Evolutionary conservation across 2,329 filamentous ascomycete species (phyloP).

Genomic region (Cercospora zeina): DNA sequence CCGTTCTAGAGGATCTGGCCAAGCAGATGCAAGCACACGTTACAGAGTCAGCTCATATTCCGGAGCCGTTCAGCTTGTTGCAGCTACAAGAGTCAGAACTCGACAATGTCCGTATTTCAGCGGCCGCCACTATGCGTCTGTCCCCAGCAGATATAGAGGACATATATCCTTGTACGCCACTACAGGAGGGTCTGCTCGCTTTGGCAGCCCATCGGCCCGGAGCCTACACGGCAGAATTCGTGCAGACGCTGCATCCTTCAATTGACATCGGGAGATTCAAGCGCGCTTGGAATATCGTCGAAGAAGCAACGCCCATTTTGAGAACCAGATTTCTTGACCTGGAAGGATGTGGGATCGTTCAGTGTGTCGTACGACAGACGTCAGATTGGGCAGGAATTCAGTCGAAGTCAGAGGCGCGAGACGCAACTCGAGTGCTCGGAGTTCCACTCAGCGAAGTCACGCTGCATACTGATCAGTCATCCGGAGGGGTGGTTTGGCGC

Average conservation of each 20-base stretch:
- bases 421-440: not conserved
- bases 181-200: constrained; percentile 47
- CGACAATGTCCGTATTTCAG: not conserved
- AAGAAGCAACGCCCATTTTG: not conserved
- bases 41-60: not conserved
- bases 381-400: not conserved
- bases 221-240: constrained; percentile 53
- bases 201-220: constrained; percentile 54
- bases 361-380: not conserved
- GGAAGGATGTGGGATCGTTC: not conserved
- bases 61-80: not conserved
- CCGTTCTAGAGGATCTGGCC: not conserved
- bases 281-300: constrained; percentile 33
- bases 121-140: not conserved
- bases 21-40: not conserved
- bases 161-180: constrained; percentile 47
- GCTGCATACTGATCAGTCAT: not conserved
- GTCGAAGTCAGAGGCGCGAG: not conserved
- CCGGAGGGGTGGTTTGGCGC: not conserved
- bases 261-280: constrained; percentile 40
- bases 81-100: not conserved
- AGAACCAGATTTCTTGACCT: not conserved
- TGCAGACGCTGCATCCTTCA: constrained; percentile 15
- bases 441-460: not conserved
- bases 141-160: not conserved